Conservation (phyloP, 2,329 filamentous ascomycete species). For the Ascochyta koolunga region DNA sequence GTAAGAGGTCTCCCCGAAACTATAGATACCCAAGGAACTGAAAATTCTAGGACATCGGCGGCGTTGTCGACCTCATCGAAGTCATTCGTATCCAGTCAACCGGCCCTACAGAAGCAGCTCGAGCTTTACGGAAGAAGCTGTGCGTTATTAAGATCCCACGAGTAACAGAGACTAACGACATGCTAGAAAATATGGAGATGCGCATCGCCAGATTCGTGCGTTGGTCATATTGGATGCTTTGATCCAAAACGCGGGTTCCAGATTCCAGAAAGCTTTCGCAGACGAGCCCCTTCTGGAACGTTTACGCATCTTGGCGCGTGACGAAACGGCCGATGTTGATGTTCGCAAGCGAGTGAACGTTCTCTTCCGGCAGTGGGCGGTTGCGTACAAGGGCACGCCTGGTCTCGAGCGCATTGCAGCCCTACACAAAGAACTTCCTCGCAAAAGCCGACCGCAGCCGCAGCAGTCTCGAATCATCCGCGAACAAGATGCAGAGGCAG, state of each 20-base stretch:
- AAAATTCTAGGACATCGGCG: conserved; percentile 66
- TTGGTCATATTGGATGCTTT: conserved; percentile 89
- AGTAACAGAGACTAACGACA: conserved; percentile 21
- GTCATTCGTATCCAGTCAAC: conserved; percentile 87
- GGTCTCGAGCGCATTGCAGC: conserved; percentile 81
- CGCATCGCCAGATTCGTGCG: conserved; percentile 89
- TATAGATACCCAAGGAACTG: neutral
- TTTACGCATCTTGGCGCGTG: conserved; percentile 83
- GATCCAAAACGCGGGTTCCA: conserved; percentile 89
- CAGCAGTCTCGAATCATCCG: conserved; percentile 82
- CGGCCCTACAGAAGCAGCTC: conserved; percentile 85
- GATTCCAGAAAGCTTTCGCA: conserved; percentile 85
- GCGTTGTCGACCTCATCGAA: conserved; percentile 92
- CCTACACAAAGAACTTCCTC: conserved; percentile 74
- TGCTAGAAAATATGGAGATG: conserved; percentile 83
- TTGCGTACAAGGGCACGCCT: conserved; percentile 77
- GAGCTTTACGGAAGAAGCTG: conserved; percentile 95
- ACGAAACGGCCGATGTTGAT: conserved; percentile 79
- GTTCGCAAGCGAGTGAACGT: conserved; percentile 89
- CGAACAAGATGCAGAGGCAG: conserved; percentile 78
- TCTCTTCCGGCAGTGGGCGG: conserved; percentile 85
- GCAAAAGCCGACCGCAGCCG: conserved; percentile 65
- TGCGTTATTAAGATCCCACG: conserved; percentile 48
- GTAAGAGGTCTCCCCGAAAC: conserved; percentile 16
- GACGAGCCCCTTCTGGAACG: conserved; percentile 93